Percentiles rank a stretch among this genome's conserved stretches.
Evolutionary conservation across 805 yeast species (phyloP).

Genomic region (Metschnikowia lachancei): DNA sequence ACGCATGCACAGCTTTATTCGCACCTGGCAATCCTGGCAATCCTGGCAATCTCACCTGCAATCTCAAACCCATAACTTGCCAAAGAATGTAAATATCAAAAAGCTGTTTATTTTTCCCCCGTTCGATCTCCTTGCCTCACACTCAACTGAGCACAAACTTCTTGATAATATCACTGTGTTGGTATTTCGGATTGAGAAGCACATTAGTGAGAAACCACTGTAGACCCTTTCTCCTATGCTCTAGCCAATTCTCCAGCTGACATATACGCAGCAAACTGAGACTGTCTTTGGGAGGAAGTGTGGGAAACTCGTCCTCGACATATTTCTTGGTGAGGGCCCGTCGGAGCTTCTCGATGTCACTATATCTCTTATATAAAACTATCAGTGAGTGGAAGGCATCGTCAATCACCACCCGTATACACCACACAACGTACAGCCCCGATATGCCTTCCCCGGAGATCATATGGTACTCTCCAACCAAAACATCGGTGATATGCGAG

Average conservation of each 20-base stretch:
- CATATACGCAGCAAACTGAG: conserved; percentile 39
- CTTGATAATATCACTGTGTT: conserved; percentile 38
- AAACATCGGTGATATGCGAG: conserved; percentile 40
- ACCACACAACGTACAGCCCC: conserved; percentile 39
- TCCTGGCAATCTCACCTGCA: too few species aligned
- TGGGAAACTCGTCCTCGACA: conserved; percentile 44
- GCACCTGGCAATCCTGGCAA: too few species aligned
- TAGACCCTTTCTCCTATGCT: conserved; percentile 52
- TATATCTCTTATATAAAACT: conserved; percentile 56
- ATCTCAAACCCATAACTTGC: too few species aligned
- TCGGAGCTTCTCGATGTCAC: conserved; percentile 57
- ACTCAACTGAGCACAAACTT: conserved; percentile 32
- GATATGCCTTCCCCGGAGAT: conserved; percentile 38
- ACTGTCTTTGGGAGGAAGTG: conserved; percentile 51
- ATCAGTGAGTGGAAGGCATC: conserved; percentile 42
- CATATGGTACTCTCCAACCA: conserved; percentile 41
- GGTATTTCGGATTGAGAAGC: conserved; percentile 48
- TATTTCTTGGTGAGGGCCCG: conserved; percentile 32
- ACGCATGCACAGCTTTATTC: too few species aligned
- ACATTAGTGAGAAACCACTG: conserved; percentile 59
- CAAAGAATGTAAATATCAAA: too few species aligned
- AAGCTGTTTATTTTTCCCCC: too few species aligned
- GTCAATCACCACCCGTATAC: conserved; percentile 35
- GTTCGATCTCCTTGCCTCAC: not conserved
- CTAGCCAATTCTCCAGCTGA: conserved; percentile 47